Conservation (phyloP, 1,139 yeast genomes). For the Suhomyces wounanorum region DNA sequence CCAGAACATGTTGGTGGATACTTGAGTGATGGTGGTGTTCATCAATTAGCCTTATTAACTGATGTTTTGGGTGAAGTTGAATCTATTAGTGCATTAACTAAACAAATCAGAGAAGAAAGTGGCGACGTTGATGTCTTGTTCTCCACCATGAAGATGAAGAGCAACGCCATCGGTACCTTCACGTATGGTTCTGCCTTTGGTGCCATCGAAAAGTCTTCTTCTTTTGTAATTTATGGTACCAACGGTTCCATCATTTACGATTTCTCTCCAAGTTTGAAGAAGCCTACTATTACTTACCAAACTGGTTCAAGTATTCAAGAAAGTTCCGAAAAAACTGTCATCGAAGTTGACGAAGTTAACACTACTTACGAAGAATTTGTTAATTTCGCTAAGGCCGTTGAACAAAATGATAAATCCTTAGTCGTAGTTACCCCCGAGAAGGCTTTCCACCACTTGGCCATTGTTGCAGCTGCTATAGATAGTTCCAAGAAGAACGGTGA, state of each 20-base stretch:
- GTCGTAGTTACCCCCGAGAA: conserved; percentile 64
- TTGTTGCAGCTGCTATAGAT: conserved; percentile 79
- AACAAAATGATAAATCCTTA: conserved; percentile 59
- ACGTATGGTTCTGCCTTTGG: conserved; percentile 92
- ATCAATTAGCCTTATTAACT: conserved; percentile 83
- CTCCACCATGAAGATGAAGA: conserved; percentile 61
- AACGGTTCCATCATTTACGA: conserved; percentile 73
- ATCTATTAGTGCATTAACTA: conserved; percentile 69
- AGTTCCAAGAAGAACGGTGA: conserved; percentile 65
- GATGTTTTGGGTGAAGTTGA: conserved; percentile 77
- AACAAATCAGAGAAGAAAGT: conserved; percentile 70
- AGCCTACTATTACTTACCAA: conserved; percentile 51
- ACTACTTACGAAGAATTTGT: conserved; percentile 61
- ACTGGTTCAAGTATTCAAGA: conserved; percentile 42
- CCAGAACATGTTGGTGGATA: conserved; percentile 93
- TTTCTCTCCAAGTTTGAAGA: conserved; percentile 53
- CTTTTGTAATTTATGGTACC: conserved; percentile 71
- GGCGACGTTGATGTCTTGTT: conserved; percentile 82
- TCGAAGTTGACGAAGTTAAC: conserved; percentile 60
- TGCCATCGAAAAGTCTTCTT: conserved; percentile 68
- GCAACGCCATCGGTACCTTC: conserved; percentile 80
- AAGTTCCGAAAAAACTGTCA: conserved; percentile 47
- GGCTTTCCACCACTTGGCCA: conserved; percentile 90
- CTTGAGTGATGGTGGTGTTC: conserved; percentile 94
- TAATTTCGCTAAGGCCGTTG: conserved; percentile 72